Conservation (phyloP, 805 yeast species). For the Ogataea ganodermae region DNA sequence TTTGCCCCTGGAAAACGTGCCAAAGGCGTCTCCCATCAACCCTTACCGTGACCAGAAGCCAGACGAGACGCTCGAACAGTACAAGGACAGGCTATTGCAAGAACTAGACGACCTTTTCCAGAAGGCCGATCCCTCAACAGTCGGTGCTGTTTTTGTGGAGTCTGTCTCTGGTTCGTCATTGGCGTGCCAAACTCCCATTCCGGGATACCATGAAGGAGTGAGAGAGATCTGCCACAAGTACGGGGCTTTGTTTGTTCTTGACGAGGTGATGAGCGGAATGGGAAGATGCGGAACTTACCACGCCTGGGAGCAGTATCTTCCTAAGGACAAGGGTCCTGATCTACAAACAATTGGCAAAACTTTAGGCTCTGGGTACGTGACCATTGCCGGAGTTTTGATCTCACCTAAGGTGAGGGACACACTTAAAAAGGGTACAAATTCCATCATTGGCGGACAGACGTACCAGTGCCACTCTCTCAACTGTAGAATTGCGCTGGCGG, state of each 20-base stretch:
- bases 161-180: conserved; percentile 47
- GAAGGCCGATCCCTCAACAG: conserved; percentile 42
- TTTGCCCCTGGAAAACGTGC: conserved; percentile 20
- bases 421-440: conserved; percentile 40
- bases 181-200: conserved; percentile 45
- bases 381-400: conserved; percentile 47
- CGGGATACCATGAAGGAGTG: conserved; percentile 46
- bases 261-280: conserved; percentile 58
- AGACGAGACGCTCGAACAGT: conserved; percentile 41
- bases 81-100: conserved; percentile 36
- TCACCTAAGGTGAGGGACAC: conserved; percentile 42
- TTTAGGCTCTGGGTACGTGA: conserved; percentile 49
- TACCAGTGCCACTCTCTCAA: conserved; percentile 49
- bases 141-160: conserved; percentile 44
- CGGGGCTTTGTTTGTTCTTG: conserved; percentile 47
- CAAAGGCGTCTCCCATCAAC: conserved; percentile 31
- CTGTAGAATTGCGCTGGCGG: conserved; percentile 45
- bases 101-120: conserved; percentile 43
- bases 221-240: conserved; percentile 50
- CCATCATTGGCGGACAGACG: conserved; percentile 47
- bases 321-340: conserved; percentile 42
- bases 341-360: conserved; percentile 50
- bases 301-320: conserved; percentile 34
- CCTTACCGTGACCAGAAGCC: conserved; percentile 36
- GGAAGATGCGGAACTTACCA: conserved; percentile 51